phyloP scores from a whole-genome alignment of 305 asterid genomes.

The Galium porrigens region DNA sequence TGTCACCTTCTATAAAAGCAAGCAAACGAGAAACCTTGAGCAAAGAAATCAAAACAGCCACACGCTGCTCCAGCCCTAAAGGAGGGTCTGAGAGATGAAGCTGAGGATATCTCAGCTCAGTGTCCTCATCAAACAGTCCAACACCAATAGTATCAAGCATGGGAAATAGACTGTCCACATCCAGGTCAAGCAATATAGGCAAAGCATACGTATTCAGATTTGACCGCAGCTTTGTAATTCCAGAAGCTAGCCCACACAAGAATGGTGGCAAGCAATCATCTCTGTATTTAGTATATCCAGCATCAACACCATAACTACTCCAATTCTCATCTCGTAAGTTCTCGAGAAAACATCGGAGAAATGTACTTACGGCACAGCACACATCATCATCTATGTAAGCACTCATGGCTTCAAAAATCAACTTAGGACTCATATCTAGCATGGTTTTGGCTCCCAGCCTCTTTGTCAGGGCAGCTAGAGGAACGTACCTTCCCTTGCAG shows the following conservation, averaged over 20 bases:
- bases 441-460: conserved; percentile 72
- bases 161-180: conserved; percentile 63
- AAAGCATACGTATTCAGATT: conserved; percentile 86
- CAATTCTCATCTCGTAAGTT: conserved; percentile 78
- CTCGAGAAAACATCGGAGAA: conserved; percentile 75
- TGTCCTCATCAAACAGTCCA: conserved; percentile 29
- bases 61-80: conserved; percentile 50
- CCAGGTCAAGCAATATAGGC: conserved; percentile 71
- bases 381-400: conserved; percentile 84
- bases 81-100: conserved; percentile 26
- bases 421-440: conserved; percentile 50
- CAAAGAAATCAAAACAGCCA: conserved; percentile 71
- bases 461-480: conserved; percentile 70
- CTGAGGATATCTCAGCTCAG: conserved; percentile 32
- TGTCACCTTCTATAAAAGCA: conserved; percentile 84
- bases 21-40: conserved; percentile 78
- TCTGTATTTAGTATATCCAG: conserved; percentile 61
- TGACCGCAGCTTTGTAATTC: conserved; percentile 60
- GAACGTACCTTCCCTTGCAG: conserved; percentile 86
- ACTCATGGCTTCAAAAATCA: conserved; percentile 50
- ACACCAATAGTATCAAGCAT: conserved; percentile 68
- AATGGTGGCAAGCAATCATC: conserved; percentile 61
- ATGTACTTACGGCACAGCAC: conserved; percentile 82
- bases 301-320: conserved; percentile 62
- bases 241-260: conserved; percentile 70